Percentiles rank a stretch among this genome's conserved stretches.
Evolutionary conservation across 2,329 filamentous ascomycete genomes (phyloP).

Genomic region (Lachnellula hyalina): DNA sequence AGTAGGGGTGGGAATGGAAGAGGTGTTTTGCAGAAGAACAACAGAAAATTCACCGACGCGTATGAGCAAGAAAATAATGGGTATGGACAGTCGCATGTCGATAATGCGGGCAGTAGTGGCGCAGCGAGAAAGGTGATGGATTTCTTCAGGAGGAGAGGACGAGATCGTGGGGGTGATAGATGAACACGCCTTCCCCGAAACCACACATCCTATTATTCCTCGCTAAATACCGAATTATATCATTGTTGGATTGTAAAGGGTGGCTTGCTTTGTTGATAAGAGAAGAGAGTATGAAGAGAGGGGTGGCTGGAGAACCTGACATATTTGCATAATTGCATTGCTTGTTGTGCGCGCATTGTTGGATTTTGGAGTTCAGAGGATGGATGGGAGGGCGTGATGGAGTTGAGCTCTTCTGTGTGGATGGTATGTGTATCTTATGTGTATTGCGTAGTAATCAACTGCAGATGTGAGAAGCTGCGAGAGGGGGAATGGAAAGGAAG

Average conservation of each 20-base stretch:
- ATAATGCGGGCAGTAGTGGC: conserved; percentile 72
- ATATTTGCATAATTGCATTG: not conserved
- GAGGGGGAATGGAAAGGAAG: not conserved
- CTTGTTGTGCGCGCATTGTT: too few relatives aligned
- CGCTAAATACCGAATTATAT: not conserved
- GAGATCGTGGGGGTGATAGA: conserved; percentile 42
- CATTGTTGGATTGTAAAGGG: conserved; percentile 5
- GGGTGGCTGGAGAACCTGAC: not conserved
- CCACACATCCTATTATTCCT: not conserved
- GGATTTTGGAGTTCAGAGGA: too few relatives aligned
- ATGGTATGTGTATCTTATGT: not conserved
- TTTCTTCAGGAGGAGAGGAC: conserved; percentile 86
- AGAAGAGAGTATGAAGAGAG: not conserved
- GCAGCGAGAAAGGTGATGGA: conserved; percentile 95
- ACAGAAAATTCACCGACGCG: conserved; percentile 79
- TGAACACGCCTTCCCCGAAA: conserved; percentile 26
- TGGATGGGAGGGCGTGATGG: too few relatives aligned
- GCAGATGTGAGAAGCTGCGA: not conserved
- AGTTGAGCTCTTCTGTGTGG: too few relatives aligned
- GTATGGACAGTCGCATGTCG: conserved; percentile 50
- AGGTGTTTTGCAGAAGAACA: conserved; percentile 74
- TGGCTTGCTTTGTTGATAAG: not conserved
- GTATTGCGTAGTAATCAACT: not conserved
- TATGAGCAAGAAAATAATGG: conserved; percentile 71
- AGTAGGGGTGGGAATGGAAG: conserved; percentile 30